A percentile compares a stretch with the other conserved stretches of the same genome.
These are phyloP conservation scores for Phytophthora pisi DNA, from an alignment of 352 stramenopile species.

Conservation along the genomic window DNA sequence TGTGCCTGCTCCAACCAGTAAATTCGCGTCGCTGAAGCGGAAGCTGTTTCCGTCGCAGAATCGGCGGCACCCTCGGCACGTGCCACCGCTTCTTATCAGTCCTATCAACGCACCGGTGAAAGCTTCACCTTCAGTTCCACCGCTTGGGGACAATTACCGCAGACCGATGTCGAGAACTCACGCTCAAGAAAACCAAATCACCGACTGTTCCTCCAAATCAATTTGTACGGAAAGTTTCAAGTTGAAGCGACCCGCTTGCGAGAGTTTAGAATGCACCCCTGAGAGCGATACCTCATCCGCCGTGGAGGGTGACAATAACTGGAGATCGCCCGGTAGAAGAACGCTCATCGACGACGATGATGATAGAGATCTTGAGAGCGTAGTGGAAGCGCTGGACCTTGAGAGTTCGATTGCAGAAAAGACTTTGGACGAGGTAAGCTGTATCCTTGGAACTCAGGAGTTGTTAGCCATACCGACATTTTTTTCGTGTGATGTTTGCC, in stretches of 20 bases:
- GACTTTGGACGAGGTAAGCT: constrained; percentile 44
- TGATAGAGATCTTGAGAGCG: constrained; percentile 46
- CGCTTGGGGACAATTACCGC: constrained; percentile 9
- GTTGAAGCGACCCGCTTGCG: not conserved
- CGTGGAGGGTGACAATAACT: constrained; percentile 23
- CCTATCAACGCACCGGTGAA: constrained; percentile 32
- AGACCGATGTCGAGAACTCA: not conserved
- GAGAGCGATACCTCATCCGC: constrained; percentile 8
- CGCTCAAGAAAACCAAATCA: constrained; percentile 10
- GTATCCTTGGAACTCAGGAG: no score
- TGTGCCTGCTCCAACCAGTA: constrained; percentile 23
- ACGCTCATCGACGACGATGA: constrained; percentile 38
- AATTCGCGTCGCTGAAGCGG: constrained; percentile 58
- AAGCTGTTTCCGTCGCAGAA: constrained; percentile 63
- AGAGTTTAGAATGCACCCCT: constrained; percentile 8
- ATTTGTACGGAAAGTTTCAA: not conserved
- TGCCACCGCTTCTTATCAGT: constrained; percentile 53
- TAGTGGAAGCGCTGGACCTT: constrained; percentile 39
- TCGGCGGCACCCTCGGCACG: constrained; percentile 45
- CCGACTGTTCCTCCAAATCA: not conserved
- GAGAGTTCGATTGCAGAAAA: constrained; percentile 41
- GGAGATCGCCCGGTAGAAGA: constrained; percentile 5
- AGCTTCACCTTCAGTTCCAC: constrained; percentile 1
- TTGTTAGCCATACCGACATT: not conserved
- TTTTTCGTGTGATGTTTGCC: not conserved